Percentiles rank a stretch among this genome's conserved stretches.
phyloP scores from a whole-genome alignment of 305 asterid genomes.

The Fraxinus xanthoxyloides region DNA sequence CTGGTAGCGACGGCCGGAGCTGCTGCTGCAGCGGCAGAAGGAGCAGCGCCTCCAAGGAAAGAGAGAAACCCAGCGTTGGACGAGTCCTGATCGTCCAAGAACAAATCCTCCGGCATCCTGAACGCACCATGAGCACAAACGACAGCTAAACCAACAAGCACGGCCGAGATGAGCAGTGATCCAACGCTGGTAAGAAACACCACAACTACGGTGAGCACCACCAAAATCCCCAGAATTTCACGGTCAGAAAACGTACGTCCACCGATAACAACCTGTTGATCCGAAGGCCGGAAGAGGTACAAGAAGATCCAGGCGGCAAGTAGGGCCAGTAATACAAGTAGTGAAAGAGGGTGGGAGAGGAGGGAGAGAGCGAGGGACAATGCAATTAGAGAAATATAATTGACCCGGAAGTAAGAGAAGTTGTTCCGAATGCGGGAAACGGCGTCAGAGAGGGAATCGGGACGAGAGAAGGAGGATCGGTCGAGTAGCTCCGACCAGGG shows the following conservation, averaged over 20 bases:
- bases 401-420: constrained; percentile 68
- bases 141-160: constrained; percentile 58
- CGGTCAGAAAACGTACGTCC: constrained; percentile 62
- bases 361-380: constrained; percentile 60
- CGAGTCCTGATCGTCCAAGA: constrained; percentile 65
- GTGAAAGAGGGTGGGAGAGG: constrained; percentile 58
- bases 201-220: constrained; percentile 50
- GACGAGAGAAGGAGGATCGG: constrained; percentile 75
- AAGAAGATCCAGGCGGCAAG: constrained; percentile 61
- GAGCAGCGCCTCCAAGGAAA: constrained; percentile 63
- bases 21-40: constrained; percentile 59
- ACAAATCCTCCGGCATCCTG: constrained; percentile 68
- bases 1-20: constrained; percentile 50
- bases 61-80: constrained; percentile 54
- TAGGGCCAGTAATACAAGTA: constrained; percentile 48
- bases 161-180: constrained; percentile 57
- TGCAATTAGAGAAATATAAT: constrained; percentile 60
- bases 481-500: constrained; percentile 74
- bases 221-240: constrained; percentile 51
- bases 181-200: constrained; percentile 68
- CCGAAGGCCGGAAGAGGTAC: constrained; percentile 56
- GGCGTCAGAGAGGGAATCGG: constrained; percentile 69
- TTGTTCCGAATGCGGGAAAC: constrained; percentile 73
- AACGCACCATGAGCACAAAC: constrained; percentile 66
- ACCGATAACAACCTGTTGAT: constrained; percentile 53